Conservation (phyloP, 1,284 basidiomycete species). For the Entoloma clypeatum region DNA sequence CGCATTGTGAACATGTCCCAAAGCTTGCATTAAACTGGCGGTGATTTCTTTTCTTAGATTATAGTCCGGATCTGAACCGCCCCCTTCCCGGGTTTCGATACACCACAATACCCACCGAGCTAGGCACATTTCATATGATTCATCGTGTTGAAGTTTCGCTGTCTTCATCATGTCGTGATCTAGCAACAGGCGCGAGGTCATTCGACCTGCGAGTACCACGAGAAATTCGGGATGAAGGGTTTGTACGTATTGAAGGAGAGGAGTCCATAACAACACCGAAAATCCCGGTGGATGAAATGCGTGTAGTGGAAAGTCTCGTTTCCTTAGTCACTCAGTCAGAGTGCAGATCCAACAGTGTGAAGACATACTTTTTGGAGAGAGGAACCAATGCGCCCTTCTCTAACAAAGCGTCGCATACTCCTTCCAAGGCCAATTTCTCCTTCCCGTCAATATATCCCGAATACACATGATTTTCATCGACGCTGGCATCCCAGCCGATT, state of each 20-base stretch:
- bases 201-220: constrained; percentile 46
- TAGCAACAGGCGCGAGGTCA: constrained; percentile 41
- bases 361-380: constrained; percentile 68
- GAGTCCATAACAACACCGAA: constrained; percentile 66
- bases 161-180: constrained; percentile 13
- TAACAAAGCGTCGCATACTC: constrained; percentile 60
- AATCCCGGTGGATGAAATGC: constrained; percentile 48
- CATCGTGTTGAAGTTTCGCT: constrained; percentile 20
- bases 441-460: constrained; percentile 37
- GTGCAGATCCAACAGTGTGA: not conserved
- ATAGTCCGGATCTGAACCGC: constrained; percentile 26
- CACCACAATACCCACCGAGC: constrained; percentile 68
- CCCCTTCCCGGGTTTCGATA: constrained; percentile 36
- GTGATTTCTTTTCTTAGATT: constrained; percentile 45
- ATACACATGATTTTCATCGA: constrained; percentile 20
- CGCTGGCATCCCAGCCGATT: constrained; percentile 42
- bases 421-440: constrained; percentile 64
- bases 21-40: constrained; percentile 41
- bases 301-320: constrained; percentile 48
- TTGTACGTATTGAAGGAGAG: constrained; percentile 63
- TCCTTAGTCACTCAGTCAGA: constrained; percentile 38
- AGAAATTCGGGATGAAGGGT: constrained; percentile 53
- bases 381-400: constrained; percentile 72
- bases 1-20: constrained; percentile 37
- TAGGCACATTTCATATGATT: constrained; percentile 54